phyloP scores from a whole-genome alignment of 768 basidiomycete species.

The Naganishia onofrii region DNA sequence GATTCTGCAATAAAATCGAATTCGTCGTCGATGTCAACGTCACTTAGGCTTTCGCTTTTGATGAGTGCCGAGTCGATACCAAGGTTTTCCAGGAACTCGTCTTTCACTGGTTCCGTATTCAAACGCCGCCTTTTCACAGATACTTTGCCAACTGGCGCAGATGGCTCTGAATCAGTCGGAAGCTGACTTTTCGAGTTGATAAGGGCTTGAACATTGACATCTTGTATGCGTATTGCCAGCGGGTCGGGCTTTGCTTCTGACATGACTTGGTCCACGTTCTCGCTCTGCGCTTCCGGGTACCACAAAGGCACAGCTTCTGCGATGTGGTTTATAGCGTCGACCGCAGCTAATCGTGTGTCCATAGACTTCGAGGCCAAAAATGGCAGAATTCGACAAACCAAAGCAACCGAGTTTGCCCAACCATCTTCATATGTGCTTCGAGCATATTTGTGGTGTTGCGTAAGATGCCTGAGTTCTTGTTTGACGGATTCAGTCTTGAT shows the following conservation, averaged over 20 bases:
- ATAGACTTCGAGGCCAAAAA: conserved; percentile 86
- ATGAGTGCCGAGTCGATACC: neutral
- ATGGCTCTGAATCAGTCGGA: neutral
- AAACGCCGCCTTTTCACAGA: neutral
- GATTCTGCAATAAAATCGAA: neutral
- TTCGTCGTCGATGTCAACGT: conserved; percentile 31
- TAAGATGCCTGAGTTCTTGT: neutral
- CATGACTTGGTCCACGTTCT: neutral
- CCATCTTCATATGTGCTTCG: conserved; percentile 54
- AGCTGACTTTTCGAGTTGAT: neutral
- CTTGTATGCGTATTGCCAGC: neutral
- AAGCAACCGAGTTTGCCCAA: conserved; percentile 86
- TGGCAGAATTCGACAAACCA: conserved; percentile 80
- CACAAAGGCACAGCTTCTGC: conserved; percentile 75
- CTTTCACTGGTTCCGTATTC: neutral
- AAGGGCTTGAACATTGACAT: conserved; percentile 10
- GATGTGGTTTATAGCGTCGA: conserved; percentile 81
- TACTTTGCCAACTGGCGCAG: neutral
- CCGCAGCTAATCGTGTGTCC: conserved; percentile 86
- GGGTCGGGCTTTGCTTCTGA: neutral
- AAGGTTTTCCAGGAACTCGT: neutral
- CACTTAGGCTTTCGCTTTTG: conserved; percentile 22
- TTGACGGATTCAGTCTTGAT: conserved; percentile 5
- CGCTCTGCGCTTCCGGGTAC: conserved; percentile 55
- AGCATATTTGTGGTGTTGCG: conserved; percentile 11